Evolutionary conservation across 148 eudicot species (phyloP).

Genomic region (Selenicereus undatus): DNA sequence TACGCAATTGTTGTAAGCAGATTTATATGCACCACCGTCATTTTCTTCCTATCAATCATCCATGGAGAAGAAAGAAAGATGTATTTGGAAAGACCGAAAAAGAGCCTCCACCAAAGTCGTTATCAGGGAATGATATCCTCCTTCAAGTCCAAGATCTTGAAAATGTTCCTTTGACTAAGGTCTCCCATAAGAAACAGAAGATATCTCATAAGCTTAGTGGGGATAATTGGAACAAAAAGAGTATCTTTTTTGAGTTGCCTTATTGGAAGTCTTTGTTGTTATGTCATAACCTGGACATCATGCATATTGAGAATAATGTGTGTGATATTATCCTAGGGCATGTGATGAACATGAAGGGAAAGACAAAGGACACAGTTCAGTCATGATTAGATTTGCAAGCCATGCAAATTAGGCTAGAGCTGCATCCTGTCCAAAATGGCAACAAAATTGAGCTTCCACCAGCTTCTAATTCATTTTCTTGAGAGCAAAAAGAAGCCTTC

Average conservation of each 20-base stretch:
- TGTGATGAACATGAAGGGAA: not conserved
- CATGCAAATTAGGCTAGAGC: not conserved
- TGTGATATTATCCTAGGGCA: conserved; percentile 2
- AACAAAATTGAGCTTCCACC: not conserved
- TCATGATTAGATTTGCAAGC: not conserved
- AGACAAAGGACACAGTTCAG: conserved; percentile 1
- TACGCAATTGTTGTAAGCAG: not conserved
- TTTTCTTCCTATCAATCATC: not conserved
- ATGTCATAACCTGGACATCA: too few relatives aligned
- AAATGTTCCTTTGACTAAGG: not conserved
- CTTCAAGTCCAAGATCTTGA: not conserved
- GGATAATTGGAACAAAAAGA: too few relatives aligned
- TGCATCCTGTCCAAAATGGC: not conserved
- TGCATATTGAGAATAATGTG: not conserved
- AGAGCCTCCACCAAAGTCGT: not conserved
- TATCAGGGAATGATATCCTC: not conserved
- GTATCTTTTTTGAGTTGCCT: too few relatives aligned
- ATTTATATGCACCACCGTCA: not conserved
- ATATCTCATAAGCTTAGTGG: not conserved
- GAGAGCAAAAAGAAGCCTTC: not conserved
- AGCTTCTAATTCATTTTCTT: not conserved
- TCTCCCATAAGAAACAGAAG: not conserved
- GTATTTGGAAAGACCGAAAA: not conserved
- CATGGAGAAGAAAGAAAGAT: not conserved
- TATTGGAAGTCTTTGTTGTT: too few relatives aligned